Percentiles rank a stretch among this genome's conserved stretches.
phyloP scores from a whole-genome alignment of 257 asterid genomes.

The Solanum microdontum region DNA sequence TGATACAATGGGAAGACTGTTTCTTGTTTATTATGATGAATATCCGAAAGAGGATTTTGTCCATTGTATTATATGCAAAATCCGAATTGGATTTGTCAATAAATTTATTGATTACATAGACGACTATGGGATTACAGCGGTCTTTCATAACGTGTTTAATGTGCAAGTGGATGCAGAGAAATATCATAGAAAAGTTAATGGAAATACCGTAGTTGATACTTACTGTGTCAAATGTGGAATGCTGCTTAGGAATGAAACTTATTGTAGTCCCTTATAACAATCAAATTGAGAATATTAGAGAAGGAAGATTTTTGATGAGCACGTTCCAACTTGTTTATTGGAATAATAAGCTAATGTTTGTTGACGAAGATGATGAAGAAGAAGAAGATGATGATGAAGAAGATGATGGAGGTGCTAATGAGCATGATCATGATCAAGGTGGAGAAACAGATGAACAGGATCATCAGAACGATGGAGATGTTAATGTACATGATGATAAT shows the following conservation, averaged over 20 bases:
- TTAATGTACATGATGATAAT: not conserved
- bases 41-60: not conserved
- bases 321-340: not conserved
- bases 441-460: not conserved
- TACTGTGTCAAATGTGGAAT: not conserved
- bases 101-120: not conserved
- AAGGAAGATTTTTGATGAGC: not conserved
- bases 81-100: not conserved
- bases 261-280: not conserved
- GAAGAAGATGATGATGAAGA: not conserved
- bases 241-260: not conserved
- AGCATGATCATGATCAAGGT: not conserved
- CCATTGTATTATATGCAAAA: not conserved
- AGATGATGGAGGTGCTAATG: too few species aligned
- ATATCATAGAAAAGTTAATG: not conserved
- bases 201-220: not conserved
- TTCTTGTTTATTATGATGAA: not conserved
- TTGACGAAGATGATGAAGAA: not conserved
- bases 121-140: not conserved
- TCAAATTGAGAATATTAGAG: too few species aligned
- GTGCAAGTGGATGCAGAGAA: not conserved
- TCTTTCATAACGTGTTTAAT: not conserved
- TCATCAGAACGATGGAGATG: not conserved
- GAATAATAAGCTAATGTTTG: not conserved
- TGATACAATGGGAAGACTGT: not conserved